Base-by-base conservation (phyloP, 495 filamentous ascomycete genomes). In the Opeltia flavorubescens region DNA sequence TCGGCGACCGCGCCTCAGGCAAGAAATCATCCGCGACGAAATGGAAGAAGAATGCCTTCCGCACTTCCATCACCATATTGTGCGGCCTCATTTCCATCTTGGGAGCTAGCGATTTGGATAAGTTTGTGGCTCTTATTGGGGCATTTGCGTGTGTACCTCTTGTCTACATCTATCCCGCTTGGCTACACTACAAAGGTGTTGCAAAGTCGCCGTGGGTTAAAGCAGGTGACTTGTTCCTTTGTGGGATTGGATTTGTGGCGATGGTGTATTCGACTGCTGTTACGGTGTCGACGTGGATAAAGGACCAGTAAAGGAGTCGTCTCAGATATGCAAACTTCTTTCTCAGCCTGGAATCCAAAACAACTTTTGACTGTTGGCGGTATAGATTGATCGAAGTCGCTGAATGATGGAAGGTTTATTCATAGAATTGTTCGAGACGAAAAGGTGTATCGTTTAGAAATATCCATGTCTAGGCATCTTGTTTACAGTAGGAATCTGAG, bases 11-110 rank as follows among this genome's bases (percentile, higher is more conserved):
- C 15, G 48, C 54, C 5, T 79, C 78, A 1, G 78, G 78, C 2
- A 80, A 75, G 57, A 63, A 60, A 24, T 68, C 64, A 44, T 47
- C 55, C 11, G 51, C 55, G 15, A 79, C 68, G 31, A 82, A 82
- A 53, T 82, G 78, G 78, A 74, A 73, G 55, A 82, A 82, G 69
- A 82, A 82, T 47, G 62, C 53, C 3, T 74, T 82, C 45, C 67
- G 78, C 2, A 52, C 71, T 0, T 52, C 31, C 0, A 42, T 78
- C 7, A 70, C 78, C 8, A 43, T 67, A 1, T 3, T 70, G 2
- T 77, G 74, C 35, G 74, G 69, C 2, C 53, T 62, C 8, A 65
- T 81, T 25, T 63, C 75, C 2, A 65, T 74, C 4, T 7, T 67
- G 0, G 77, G 77, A 3, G 73, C 78, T 0, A 71, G 66, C 4